Conservation (phyloP, 2,329 filamentous ascomycete genomes). For the Sphaerulina musiva region DNA sequence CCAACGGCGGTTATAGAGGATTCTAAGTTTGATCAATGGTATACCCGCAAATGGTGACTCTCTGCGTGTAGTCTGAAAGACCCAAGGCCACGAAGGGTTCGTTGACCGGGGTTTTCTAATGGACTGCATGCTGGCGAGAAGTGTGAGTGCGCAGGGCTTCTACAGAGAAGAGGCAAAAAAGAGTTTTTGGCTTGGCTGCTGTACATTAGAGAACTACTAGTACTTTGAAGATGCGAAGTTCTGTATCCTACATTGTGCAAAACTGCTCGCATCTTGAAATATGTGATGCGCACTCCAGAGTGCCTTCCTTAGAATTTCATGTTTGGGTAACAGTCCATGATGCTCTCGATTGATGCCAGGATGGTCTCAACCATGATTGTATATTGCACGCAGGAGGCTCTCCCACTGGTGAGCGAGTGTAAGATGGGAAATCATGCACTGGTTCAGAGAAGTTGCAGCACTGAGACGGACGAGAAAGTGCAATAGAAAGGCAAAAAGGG, state of each 20-base stretch:
- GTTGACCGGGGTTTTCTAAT: background rate
- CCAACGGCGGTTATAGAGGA: slow-evolving; percentile 48
- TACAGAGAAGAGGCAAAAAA: slow-evolving; percentile 5
- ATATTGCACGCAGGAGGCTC: background rate
- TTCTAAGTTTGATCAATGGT: background rate
- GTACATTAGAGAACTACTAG: background rate
- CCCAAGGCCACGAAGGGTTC: slow-evolving; percentile 5
- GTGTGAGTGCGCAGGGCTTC: background rate
- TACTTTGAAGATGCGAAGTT: slow-evolving; percentile 1
- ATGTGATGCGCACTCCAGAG: background rate
- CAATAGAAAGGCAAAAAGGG: background rate
- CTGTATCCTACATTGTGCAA: slow-evolving; percentile 8
- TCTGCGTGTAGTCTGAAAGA: background rate
- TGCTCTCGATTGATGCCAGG: background rate
- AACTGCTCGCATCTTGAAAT: background rate
- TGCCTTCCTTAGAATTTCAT: background rate
- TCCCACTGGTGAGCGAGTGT: background rate
- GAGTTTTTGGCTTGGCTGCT: background rate
- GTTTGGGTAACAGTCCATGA: background rate
- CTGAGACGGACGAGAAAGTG: background rate
- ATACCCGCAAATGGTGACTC: background rate
- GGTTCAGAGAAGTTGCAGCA: background rate
- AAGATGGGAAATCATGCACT: background rate
- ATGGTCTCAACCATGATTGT: background rate
- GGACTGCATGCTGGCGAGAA: background rate